Conservation (phyloP, 805 yeast genomes). For the Pichia cephalocereana region DNA sequence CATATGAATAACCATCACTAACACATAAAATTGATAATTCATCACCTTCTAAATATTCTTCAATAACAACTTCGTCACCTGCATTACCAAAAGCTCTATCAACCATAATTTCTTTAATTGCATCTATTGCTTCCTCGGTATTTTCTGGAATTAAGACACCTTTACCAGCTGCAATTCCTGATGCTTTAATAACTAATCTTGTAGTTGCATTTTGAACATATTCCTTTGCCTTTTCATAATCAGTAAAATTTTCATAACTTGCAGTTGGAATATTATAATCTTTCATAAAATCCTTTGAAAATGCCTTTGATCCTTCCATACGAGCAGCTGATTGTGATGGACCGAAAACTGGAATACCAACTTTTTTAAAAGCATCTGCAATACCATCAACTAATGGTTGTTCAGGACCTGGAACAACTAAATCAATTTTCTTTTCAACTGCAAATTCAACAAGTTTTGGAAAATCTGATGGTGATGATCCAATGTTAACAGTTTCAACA, state of each 20-base stretch:
- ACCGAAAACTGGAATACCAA: conserved; percentile 94
- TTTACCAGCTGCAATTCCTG: conserved; percentile 98
- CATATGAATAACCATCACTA: conserved; percentile 86
- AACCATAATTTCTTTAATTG: conserved; percentile 83
- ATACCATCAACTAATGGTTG: conserved; percentile 97
- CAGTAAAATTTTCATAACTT: conserved; percentile 70
- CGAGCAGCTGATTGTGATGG: conserved; percentile 86
- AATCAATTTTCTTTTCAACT: conserved; percentile 46
- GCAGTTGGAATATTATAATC: conserved; percentile 94
- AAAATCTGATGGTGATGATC: conserved; percentile 60
- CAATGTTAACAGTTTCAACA: conserved; percentile 62
- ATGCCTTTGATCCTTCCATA: conserved; percentile 96
- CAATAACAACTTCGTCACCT: conserved; percentile 91
- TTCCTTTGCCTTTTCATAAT: conserved; percentile 63
- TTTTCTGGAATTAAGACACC: conserved; percentile 90
- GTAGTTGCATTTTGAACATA: conserved; percentile 59
- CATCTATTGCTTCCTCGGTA: conserved; percentile 76
- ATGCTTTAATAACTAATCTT: conserved; percentile 88
- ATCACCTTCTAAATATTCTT: conserved; percentile 94
- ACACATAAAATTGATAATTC: conserved; percentile 89
- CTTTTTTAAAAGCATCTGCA: conserved; percentile 56
- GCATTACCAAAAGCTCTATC: conserved; percentile 85
- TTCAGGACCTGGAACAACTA: conserved; percentile 98
- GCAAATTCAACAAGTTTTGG: conserved; percentile 68
- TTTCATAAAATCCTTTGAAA: conserved; percentile 89